Base-by-base conservation (phyloP, 2,329 filamentous ascomycete species). In the Trichoderma asperellum region DNA sequence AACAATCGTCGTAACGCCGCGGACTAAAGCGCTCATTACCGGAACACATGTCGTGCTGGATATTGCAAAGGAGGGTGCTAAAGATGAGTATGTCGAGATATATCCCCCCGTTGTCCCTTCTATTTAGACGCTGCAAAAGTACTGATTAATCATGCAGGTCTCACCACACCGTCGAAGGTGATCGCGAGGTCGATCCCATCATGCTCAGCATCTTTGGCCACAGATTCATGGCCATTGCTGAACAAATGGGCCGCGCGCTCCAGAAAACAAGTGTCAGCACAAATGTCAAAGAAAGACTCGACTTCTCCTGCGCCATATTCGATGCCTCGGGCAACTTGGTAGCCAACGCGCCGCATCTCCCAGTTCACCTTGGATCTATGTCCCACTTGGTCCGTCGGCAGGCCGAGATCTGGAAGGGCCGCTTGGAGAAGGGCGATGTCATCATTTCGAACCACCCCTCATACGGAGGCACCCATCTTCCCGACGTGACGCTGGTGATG, bases 31-130 rank as follows among this genome's bases (percentile, higher is more conserved):
- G 0, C 81, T 94, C 29, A 85, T 97, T 37, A 89, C 97, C 21
- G 86, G 93, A 71, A 97, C 94, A 0, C 95, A 97, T 75, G 93
- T 97, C 8, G 86, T 97, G 7, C 94, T 97, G 76, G 93, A 97
- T 72, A 87, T 96, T 52, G 88, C 90, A 67, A 89, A 89, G 58
- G 81, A 86, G 71, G 77, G 65, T 71, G 83, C 76, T 32, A 80
- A 77, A 56, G 73, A 76, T 3, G 76, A 77, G 77, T 78, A 74
- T 70, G 79, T 73, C 35, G 24, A 24, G 24, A 24, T 24, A 24
- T 3, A 24, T 12, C 3, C 5, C 27, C 37, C 1, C 5, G 1
- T 16, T 4, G 6, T 3, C 2, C 11, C n/a, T 11, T 12, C 47
- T 24, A 4, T 24, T 24, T 12, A 5, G n/a, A 12, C 11, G 10